Percentiles rank a stretch among this genome's conserved stretches.
Evolutionary conservation across 345 rosid species (phyloP).

Genomic region (Sonneratia caseolaris): DNA sequence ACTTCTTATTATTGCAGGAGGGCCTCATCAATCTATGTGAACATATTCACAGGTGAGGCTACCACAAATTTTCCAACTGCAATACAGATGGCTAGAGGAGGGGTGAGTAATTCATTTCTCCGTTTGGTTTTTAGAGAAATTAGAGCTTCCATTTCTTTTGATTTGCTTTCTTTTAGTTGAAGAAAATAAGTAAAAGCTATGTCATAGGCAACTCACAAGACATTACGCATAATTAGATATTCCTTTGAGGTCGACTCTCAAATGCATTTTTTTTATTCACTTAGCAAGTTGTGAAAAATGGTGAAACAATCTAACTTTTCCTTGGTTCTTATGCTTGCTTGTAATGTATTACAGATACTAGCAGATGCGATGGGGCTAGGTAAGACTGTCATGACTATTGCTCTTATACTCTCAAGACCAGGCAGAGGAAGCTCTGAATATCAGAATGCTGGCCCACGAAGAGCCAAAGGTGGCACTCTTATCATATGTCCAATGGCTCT

Average conservation of each 20-base stretch:
- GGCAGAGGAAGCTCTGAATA: constrained; percentile 23
- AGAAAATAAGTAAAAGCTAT: no score
- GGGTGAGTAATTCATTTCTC: constrained; percentile 29
- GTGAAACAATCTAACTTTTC: neutral
- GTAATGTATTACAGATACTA: constrained; percentile 28
- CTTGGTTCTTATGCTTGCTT: neutral
- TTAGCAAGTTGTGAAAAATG: no score
- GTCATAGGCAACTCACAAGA: no score
- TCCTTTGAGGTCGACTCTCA: no score
- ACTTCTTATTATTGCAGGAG: constrained; percentile 25
- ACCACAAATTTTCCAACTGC: constrained; percentile 55
- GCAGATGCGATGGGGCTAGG: constrained; percentile 87
- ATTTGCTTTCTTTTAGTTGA: no score
- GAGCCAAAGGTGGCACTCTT: constrained; percentile 55
- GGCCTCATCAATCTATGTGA: constrained; percentile 52
- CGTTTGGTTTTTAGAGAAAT: neutral
- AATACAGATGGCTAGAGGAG: constrained; percentile 61
- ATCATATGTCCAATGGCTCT: constrained; percentile 69
- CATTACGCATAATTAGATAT: no score
- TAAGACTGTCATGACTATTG: constrained; percentile 72
- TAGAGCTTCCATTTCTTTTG: neutral
- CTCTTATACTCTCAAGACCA: constrained; percentile 51
- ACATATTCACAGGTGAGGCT: constrained; percentile 63
- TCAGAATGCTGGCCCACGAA: constrained; percentile 11
- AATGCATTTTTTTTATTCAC: no score